Percentiles rank a stretch among this genome's conserved stretches.
phyloP scores from a whole-genome alignment of 2,329 filamentous ascomycete genomes.

The Immersiporthe knoxdaviesiana region DNA sequence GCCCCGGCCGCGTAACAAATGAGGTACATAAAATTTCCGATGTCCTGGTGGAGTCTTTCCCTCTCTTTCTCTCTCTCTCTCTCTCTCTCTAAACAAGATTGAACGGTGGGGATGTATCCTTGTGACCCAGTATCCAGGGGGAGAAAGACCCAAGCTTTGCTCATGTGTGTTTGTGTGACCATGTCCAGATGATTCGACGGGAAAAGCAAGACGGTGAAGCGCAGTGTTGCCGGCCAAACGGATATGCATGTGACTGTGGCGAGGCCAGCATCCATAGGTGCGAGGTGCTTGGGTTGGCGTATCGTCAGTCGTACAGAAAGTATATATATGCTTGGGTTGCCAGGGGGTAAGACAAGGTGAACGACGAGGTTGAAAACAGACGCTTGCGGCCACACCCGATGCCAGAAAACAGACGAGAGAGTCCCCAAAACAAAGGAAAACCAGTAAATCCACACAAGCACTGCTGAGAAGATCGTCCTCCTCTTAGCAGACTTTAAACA shows the following conservation, averaged over 20 bases:
- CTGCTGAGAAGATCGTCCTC: neutral
- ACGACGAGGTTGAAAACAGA: slow-evolving; percentile 24
- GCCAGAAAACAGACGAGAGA: slow-evolving; percentile 12
- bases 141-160: neutral
- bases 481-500: neutral
- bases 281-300: slow-evolving; percentile 1
- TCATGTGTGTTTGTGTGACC: neutral
- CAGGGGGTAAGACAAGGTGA: slow-evolving; percentile 7
- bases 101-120: neutral
- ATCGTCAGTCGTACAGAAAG: slow-evolving; percentile 17
- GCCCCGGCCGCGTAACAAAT: neutral
- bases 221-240: neutral
- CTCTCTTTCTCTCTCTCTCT: too few species aligned
- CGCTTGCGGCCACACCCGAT: slow-evolving; percentile 24
- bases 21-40: neutral
- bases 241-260: neutral
- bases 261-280: neutral
- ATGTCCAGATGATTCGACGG: slow-evolving; percentile 4
- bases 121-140: neutral
- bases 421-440: too few species aligned
- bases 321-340: slow-evolving; percentile 21
- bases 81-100: neutral
- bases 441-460: neutral
- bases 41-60: neutral
- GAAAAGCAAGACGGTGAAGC: neutral